Conservation (phyloP, 2,329 filamentous ascomycete genomes). For the Chaetomium sp. region DNA sequence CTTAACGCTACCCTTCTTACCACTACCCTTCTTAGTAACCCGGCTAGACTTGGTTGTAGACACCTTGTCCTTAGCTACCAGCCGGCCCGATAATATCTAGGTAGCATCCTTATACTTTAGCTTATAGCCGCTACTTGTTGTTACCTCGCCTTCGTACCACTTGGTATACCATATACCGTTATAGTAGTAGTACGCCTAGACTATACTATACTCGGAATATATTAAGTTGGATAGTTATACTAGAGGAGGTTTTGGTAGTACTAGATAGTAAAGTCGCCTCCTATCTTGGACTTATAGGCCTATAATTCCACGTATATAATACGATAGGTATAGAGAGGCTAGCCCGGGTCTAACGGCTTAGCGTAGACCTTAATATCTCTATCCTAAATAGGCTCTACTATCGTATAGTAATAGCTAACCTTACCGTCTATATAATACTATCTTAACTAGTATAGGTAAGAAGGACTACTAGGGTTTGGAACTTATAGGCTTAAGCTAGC, state of each 20-base stretch:
- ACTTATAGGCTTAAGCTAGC: too few relatives aligned
- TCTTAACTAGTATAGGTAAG: too few relatives aligned
- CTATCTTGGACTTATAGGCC: neutral
- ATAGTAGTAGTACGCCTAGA: neutral
- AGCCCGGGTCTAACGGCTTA: too few relatives aligned
- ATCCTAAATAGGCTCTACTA: too few relatives aligned
- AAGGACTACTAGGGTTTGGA: too few relatives aligned
- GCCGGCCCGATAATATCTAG: neutral
- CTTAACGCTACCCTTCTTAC: neutral
- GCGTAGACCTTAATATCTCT: too few relatives aligned
- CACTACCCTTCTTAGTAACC: neutral
- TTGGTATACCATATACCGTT: neutral
- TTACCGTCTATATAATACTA: too few relatives aligned
- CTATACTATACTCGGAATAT: neutral
- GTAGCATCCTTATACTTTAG: neutral
- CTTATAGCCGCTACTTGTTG: neutral
- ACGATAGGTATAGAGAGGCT: neutral
- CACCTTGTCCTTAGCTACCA: neutral
- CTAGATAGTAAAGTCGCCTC: neutral
- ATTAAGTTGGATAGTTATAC: neutral
- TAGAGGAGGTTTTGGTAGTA: slow-evolving; percentile 3
- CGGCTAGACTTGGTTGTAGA: neutral
- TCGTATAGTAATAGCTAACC: too few relatives aligned
- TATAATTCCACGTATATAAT: neutral
- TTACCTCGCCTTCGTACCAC: neutral